Conservation (phyloP, 495 filamentous ascomycete genomes). For the Aspergillus baeticus region DNA sequence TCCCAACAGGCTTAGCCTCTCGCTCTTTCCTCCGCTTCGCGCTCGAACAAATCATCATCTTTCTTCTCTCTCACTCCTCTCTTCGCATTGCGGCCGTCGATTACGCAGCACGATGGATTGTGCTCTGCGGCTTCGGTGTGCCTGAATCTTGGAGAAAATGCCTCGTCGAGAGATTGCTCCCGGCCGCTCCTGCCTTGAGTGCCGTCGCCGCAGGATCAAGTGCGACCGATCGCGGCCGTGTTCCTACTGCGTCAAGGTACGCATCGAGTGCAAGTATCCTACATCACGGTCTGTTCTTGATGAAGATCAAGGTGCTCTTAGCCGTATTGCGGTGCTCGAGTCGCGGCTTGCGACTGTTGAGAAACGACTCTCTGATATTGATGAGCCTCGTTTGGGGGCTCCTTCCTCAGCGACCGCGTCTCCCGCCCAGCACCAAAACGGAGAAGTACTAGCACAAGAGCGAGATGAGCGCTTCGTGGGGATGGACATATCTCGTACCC, state of each 20-base stretch:
- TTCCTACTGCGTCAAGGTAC: conserved; percentile 42
- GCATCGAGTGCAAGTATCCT: conserved; percentile 23
- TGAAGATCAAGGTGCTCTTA: neutral
- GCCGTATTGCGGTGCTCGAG: neutral
- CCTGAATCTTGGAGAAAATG: conserved; percentile 2
- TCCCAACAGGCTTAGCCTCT: no score
- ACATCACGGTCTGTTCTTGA: conserved; percentile 4
- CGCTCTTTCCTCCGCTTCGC: neutral
- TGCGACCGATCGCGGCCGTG: conserved; percentile 51
- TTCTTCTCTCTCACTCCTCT: no score
- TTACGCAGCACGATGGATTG: no score
- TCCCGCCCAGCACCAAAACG: no score
- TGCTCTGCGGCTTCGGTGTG: neutral
- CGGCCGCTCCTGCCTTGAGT: conserved; percentile 50
- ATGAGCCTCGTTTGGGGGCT: neutral
- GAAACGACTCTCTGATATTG: neutral
- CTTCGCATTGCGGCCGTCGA: no score
- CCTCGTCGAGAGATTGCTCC: conserved; percentile 9
- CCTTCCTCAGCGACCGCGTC: neutral
- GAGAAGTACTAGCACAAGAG: no score
- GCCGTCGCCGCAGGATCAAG: conserved; percentile 54
- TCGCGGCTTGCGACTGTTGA: neutral
- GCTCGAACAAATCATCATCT: no score
- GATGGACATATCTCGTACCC: no score
- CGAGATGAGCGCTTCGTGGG: no score